Conservation (phyloP, 345 rosid genomes). For the Crucihimalaya himalaica region DNA sequence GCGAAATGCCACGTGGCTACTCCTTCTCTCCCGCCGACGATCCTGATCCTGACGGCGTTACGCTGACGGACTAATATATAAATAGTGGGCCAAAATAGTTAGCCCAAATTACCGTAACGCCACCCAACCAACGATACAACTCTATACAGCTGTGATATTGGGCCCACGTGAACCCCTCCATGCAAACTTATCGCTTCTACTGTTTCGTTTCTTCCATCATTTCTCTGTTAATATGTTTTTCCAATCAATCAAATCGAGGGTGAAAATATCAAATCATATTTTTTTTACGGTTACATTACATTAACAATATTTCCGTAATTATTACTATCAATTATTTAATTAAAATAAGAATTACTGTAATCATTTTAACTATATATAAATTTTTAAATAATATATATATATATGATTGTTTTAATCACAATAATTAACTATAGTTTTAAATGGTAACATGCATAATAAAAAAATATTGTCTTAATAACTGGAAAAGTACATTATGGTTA, state of each 20-base stretch:
- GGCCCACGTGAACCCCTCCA: slow-evolving; percentile 41
- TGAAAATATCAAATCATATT: too few species aligned
- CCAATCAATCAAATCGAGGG: too few species aligned
- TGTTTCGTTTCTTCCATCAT: slow-evolving; percentile 11
- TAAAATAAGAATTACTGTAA: neutral
- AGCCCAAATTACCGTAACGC: slow-evolving; percentile 37
- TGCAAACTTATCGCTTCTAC: slow-evolving; percentile 36
- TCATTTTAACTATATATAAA: neutral
- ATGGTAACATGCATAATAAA: too few species aligned
- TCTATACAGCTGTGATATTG: slow-evolving; percentile 39
- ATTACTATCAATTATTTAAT: neutral
- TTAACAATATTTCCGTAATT: neutral
- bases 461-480: too few species aligned
- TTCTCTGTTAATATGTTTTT: too few species aligned
- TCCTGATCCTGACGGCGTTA: slow-evolving; percentile 43
- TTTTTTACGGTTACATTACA: neutral
- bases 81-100: slow-evolving; percentile 26
- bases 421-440: neutral
- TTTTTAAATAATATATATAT: neutral
- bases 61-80: slow-evolving; percentile 1
- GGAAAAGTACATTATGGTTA: too few species aligned
- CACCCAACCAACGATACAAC: slow-evolving; percentile 35
- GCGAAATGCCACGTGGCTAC: slow-evolving; percentile 37
- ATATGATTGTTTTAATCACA: neutral
- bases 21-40: slow-evolving; percentile 40